A percentile compares a stretch with the other conserved stretches of the same genome.
These are phyloP conservation scores for Proliferodiscus dingleyae DNA, from an alignment of 2,329 filamentous ascomycete genomes.

Conservation along the genomic window DNA sequence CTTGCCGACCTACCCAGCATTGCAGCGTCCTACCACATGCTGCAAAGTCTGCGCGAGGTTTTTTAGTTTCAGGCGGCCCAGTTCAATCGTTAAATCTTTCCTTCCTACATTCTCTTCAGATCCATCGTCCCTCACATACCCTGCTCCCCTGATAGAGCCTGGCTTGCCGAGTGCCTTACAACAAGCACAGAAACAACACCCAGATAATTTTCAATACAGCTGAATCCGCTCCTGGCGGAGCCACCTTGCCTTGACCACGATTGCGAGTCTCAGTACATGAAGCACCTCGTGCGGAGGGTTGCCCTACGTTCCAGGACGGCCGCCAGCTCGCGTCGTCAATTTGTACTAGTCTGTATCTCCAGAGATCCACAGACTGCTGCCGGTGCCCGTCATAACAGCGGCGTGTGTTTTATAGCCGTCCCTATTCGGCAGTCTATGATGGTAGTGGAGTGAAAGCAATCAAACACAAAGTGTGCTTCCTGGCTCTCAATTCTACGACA, in stretches of 20 bases:
- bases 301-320: too few relatives aligned
- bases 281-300: too few relatives aligned
- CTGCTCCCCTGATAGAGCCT: slow-evolving; percentile 13
- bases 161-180: slow-evolving; percentile 13
- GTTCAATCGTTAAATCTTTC: slow-evolving; percentile 1
- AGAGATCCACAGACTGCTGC: slow-evolving; percentile 15
- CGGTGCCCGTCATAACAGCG: slow-evolving; percentile 19
- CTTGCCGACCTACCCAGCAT: slow-evolving; percentile 11
- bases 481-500: slow-evolving; percentile 11
- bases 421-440: slow-evolving; percentile 17
- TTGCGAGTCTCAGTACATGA: too few relatives aligned
- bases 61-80: slow-evolving; percentile 8
- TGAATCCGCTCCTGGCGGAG: too few relatives aligned
- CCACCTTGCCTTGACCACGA: too few relatives aligned
- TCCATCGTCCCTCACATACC: not conserved
- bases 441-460: slow-evolving; percentile 17
- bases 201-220: too few relatives aligned
- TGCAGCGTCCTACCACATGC: slow-evolving; percentile 14
- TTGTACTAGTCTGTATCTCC: not conserved
- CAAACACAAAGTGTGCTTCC: slow-evolving; percentile 17
- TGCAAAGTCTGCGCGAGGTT: slow-evolving; percentile 16
- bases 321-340: not conserved
- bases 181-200: not conserved
- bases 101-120: slow-evolving; percentile 9
- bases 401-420: slow-evolving; percentile 22